phyloP scores from a whole-genome alignment of 257 asterid species.

The Solanum bulbocastanum region DNA sequence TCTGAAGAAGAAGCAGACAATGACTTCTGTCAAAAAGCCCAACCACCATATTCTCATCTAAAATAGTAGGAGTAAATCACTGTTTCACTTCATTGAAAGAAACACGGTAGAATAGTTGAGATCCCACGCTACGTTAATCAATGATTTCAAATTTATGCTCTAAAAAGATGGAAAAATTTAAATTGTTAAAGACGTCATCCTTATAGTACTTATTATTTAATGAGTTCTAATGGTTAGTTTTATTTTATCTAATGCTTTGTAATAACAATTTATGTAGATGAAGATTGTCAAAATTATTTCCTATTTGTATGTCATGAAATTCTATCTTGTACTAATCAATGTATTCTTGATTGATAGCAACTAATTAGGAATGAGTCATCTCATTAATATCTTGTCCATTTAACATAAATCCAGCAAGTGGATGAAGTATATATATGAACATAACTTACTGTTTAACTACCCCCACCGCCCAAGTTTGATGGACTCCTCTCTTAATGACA shows the following conservation, averaged over 20 bases:
- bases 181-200: background rate
- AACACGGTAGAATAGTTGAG: background rate
- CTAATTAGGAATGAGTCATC: background rate
- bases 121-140: background rate
- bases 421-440: background rate
- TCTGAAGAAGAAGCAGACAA: background rate
- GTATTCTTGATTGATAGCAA: background rate
- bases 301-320: background rate
- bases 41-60: background rate
- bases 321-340: background rate
- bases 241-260: background rate
- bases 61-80: background rate
- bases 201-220: background rate
- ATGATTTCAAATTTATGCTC: background rate
- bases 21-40: background rate
- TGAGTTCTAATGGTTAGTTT: background rate
- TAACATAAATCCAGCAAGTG: background rate
- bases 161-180: no score
- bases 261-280: background rate
- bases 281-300: background rate
- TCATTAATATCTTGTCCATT: background rate
- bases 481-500: background rate
- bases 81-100: background rate
- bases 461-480: background rate
- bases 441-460: background rate